Evolutionary conservation across 768 basidiomycete genomes (phyloP), one percentile per base, ranked within the genome.

Genomic region (Leccinum longicurvipes): DNA sequence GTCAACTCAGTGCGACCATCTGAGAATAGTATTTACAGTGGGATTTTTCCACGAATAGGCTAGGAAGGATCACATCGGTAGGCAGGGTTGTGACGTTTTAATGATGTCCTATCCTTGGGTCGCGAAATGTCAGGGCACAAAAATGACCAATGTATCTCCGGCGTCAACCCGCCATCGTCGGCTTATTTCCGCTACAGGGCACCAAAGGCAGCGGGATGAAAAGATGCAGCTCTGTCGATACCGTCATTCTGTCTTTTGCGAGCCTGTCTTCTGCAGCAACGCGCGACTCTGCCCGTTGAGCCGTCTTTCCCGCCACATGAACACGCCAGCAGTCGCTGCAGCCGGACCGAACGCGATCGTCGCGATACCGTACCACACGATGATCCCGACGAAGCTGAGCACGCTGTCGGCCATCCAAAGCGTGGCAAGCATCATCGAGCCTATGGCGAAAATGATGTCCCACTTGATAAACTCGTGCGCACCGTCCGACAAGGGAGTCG

Each of bases 301-400:
- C 17, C 63, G 56, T 27, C 71, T 64, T 63, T 84, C 82, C 55
- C 79, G 72, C 80, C 79, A 81, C 46, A 83, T 65, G 27, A 77
- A 71, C 3, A 77, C 71, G 2, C 75, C 81, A 21, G 74, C 68
- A 31, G 82, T 64, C 2, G 80, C 76, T 39, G 82, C 82, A 11
- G 82, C 79, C 4, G 79, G 82, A 3, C 82, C 82, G 23, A 82
- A 32, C 9, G 75, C 25, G 6, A 76, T 69, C 7, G 73, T 73
- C 7, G 75, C 74, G n/a, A 78, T 19, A 1, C 65, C 50, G 60
- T 78, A 73, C 81, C 82, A 84, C 6, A 68, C 54, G 19, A 75
- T 32, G 19, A 84, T 66, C n/a, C 44, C 45, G 7, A 74, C 15
- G 10, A 74, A 50, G 50, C 78, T 70, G 50, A 61, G 63, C 8